Conservation (phyloP, 257 asterid species). For the Orobanche coerulescens region DNA sequence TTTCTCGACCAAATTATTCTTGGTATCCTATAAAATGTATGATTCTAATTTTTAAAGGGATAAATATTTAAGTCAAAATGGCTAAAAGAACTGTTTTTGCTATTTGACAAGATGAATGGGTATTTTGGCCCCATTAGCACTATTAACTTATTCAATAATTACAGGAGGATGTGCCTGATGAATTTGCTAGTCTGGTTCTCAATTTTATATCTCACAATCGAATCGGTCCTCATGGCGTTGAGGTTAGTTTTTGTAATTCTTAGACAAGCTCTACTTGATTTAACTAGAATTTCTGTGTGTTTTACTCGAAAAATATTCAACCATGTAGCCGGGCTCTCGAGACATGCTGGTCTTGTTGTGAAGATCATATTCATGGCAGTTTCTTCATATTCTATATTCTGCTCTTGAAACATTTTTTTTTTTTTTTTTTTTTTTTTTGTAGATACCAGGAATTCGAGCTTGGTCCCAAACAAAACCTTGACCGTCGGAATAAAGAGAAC, state of each 20-base stretch:
- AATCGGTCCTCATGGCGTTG: slow-evolving; percentile 71
- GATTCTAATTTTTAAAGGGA: too few species aligned
- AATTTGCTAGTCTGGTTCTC: slow-evolving; percentile 59
- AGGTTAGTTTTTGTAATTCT: slow-evolving; percentile 43
- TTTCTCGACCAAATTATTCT: too few species aligned
- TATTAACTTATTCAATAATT: slow-evolving; percentile 19
- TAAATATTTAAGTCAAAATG: too few species aligned
- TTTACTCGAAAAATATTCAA: too few species aligned
- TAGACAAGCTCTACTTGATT: not conserved
- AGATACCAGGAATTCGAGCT: slow-evolving; percentile 43
- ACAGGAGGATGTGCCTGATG: slow-evolving; percentile 95
- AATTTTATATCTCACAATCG: slow-evolving; percentile 71
- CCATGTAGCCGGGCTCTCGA: too few species aligned
- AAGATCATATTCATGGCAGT: not conserved
- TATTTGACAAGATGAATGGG: not conserved
- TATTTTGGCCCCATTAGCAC: too few species aligned
- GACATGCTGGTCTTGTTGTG: not conserved
- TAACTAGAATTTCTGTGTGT: too few species aligned
- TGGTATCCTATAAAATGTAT: too few species aligned
- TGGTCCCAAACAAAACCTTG: slow-evolving; percentile 23
- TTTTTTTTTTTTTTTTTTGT: slow-evolving; percentile 15
- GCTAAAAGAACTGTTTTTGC: not conserved
- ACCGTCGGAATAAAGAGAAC: slow-evolving; percentile 2
- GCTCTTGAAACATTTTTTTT: too few species aligned
- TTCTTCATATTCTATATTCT: not conserved